Conservation (phyloP, 2,329 filamentous ascomycete species). For the Exutisphaerella laricina region DNA sequence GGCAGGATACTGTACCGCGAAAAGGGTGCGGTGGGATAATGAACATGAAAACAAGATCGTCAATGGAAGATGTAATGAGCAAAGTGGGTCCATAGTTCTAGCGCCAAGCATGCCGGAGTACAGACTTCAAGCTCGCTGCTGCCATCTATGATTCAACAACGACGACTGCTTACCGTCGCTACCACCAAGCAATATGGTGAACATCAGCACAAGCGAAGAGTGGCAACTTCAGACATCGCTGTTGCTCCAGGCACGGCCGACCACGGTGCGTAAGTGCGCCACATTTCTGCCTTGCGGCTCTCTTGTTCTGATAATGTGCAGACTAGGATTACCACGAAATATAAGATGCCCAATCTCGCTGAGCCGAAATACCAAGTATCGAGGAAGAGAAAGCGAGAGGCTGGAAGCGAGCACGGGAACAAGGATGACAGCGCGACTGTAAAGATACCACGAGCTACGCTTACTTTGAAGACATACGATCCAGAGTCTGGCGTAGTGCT, state of each 20-base stretch:
- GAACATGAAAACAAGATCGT: background rate
- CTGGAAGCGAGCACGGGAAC: constrained; percentile 22
- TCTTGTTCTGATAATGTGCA: constrained; percentile 35
- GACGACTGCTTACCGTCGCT: too few relatives aligned
- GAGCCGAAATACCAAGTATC: constrained; percentile 29
- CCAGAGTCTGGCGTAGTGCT: constrained; percentile 73
- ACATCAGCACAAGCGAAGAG: constrained; percentile 75
- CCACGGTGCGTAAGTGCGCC: constrained; percentile 57
- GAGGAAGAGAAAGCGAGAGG: constrained; percentile 24
- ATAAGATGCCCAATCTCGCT: constrained; percentile 55
- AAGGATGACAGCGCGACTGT: constrained; percentile 25
- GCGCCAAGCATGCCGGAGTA: too few relatives aligned
- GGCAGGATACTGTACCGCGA: too few relatives aligned
- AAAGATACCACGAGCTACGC: constrained; percentile 58
- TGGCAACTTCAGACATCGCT: constrained; percentile 86
- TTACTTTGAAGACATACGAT: constrained; percentile 87
- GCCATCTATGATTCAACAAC: too few relatives aligned
- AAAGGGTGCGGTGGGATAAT: too few relatives aligned
- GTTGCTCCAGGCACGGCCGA: constrained; percentile 79
- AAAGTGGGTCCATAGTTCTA: too few relatives aligned
- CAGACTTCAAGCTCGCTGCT: too few relatives aligned
- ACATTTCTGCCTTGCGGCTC: background rate
- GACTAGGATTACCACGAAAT: constrained; percentile 90
- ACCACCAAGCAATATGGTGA: constrained; percentile 57
- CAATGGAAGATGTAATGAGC: too few relatives aligned